These are phyloP conservation scores for Chrysanthemum lavandulifolium DNA, from an alignment of 129 eudicot species.

Conservation along the genomic window DNA sequence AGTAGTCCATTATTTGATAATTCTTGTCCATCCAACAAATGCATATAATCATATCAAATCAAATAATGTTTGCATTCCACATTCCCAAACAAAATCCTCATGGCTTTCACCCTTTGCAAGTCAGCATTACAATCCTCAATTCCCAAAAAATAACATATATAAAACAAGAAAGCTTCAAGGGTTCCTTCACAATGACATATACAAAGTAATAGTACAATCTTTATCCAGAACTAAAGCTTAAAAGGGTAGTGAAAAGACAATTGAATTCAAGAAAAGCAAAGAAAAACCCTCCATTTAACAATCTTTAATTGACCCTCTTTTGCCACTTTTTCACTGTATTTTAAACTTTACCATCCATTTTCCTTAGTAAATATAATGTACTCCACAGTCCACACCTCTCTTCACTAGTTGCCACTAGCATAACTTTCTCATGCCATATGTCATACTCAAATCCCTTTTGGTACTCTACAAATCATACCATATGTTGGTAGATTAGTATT, in stretches of 20 bases:
- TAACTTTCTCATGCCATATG: slow-evolving; percentile 17
- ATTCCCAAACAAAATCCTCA: slow-evolving; percentile 33
- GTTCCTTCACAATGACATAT: slow-evolving; percentile 37
- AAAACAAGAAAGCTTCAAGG: slow-evolving; percentile 16
- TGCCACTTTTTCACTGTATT: slow-evolving; percentile 34
- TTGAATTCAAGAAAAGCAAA: slow-evolving; percentile 26
- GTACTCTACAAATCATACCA: slow-evolving; percentile 40
- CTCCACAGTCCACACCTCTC: slow-evolving; percentile 28
- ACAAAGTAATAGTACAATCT: slow-evolving; percentile 37
- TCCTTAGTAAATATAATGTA: slow-evolving; percentile 13
- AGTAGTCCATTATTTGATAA: slow-evolving; percentile 23
- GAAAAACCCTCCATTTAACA: slow-evolving; percentile 22
- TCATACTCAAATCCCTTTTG: slow-evolving; percentile 33
- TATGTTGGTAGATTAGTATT: slow-evolving; percentile 40
- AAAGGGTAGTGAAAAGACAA: slow-evolving; percentile 39
- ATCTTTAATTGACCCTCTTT: slow-evolving; percentile 28
- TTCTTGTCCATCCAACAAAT: slow-evolving; percentile 34
- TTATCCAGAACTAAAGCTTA: slow-evolving; percentile 40
- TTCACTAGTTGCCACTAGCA: slow-evolving; percentile 47
- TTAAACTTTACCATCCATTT: slow-evolving; percentile 35
- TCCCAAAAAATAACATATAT: slow-evolving; percentile 3
- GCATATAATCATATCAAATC: slow-evolving; percentile 31
- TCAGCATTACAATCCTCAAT: slow-evolving; percentile 41
- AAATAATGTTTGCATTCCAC: slow-evolving; percentile 29
- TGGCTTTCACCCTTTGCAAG: slow-evolving; percentile 49